Evolutionary conservation across 2,329 filamentous ascomycete species (phyloP), one percentile per base, ranked within the genome.

Genomic region (Lecanicillium sp.): DNA sequence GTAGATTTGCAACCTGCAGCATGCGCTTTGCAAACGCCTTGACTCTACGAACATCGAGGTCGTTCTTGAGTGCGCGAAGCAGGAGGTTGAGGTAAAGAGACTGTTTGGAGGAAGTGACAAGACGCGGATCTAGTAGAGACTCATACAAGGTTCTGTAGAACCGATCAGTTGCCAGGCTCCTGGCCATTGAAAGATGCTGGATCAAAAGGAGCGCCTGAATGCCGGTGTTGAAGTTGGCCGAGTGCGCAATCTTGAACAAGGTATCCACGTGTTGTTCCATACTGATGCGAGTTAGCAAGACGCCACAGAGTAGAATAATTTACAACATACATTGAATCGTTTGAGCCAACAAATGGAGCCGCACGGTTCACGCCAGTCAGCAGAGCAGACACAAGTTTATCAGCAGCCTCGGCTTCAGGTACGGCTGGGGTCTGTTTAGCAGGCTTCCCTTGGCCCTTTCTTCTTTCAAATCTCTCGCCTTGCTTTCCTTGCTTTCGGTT

Each of bases 141-240:
- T 98, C 92, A 60, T 98, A 98, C 3, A 98, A 68, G 9, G 89
- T 95, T 36, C 88, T 77, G 65, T 96, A 98, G 66, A 95, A 98
- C 44, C 92, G 78, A 53, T 98, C 92, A 11, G 83, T 81, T 4
- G 83, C 82, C 38, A 90, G 71, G 51, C 89, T 83, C 56, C 92
- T 87, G 3, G 81, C 77, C 2, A 80, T 71, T 1, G 88, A 85
- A 19, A 98, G 75, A 58, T 96, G 92, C 57, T 96, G 92, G 48
- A 98, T 94, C 34, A 98, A 70, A 65, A 95, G 83, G 47, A 98
- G 74, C 25, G 92, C 90, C 62, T 98, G 92, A 28, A 98, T 86
- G 56, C 88, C 92, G 1, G 92, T 98, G 64, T 96, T 98, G 73
- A 98, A 96, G 61, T 98, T 98, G 41, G 90, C 87, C 1, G 90